Base-by-base conservation (phyloP, 148 eudicot species). In the Arbutus unedo region DNA sequence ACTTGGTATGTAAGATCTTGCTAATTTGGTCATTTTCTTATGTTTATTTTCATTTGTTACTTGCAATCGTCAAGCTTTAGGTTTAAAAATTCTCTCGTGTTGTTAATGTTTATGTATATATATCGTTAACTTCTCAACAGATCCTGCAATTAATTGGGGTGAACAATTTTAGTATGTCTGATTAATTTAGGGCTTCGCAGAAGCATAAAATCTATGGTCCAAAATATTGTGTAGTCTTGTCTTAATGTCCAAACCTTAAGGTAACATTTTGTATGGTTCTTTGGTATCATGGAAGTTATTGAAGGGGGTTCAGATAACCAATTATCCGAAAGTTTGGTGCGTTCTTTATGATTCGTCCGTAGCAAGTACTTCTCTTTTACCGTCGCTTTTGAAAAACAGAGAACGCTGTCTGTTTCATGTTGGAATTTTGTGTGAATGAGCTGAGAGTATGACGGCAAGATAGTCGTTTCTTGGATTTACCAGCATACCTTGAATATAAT, bases 1-100 rank as follows among this genome's bases (percentile, higher is more conserved):
- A 80, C 87, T 96, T 84, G 99, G 99, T 95, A 88, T 86, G 87
- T 86, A 48, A 71, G 79, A 43, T 85, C 70, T 59, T 48, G 81
- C 62, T 38, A 49, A 55, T 25, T 55, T 13, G 41, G 23, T 45
- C 79, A 79, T 51, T 74, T 31, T 77, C 60, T 55, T 47, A 64
- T 78, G 77, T 80, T 67, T 74, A 38, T 41, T 13, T 56, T 68
- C 41, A 25, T 38, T 67, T 14, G 11, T 2, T 71, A 19, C 38
- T 53, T 38, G 19, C n/a, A 41, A 41, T 41, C 44, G 1, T 9
- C 31, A 54, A 43, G 51, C 43, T 15, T 51, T 71, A 81, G 38
- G 48, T 71, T 71, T 31, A 54, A 16, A 64, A 50, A 25, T 53
- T 81, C 5, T 43, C 76, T 68, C 64, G 19, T 14, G 68, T 81